Percentiles rank a stretch among this genome's conserved stretches.
phyloP scores from a whole-genome alignment of 2,329 filamentous ascomycete genomes.

The Colletotrichum brevisporum region DNA sequence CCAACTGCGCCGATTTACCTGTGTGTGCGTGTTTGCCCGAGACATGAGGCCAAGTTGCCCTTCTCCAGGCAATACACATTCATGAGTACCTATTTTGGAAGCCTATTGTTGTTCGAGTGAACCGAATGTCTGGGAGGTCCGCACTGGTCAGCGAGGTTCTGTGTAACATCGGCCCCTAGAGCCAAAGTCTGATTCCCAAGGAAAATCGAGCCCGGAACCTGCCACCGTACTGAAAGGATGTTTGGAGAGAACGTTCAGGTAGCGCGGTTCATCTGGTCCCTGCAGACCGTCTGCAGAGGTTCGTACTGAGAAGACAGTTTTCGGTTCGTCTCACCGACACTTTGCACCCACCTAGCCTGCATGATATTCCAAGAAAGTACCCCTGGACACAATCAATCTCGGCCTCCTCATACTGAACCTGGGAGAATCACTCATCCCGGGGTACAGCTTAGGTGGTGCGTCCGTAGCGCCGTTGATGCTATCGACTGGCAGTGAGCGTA shows the following conservation, averaged over 20 bases:
- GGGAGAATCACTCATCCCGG: background rate
- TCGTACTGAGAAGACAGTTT: background rate
- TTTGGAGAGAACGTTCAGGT: background rate
- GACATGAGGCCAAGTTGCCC: background rate
- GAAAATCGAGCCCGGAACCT: background rate
- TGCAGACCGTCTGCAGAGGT: background rate
- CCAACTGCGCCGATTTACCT: background rate
- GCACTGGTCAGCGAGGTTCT: slow-evolving; percentile 10
- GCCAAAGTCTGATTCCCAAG: background rate
- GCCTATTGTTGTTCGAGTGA: background rate
- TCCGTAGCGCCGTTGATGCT: background rate
- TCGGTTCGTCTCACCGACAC: slow-evolving; percentile 31
- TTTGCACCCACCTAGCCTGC: slow-evolving; percentile 25
- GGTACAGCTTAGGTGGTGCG: background rate
- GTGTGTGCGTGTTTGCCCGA: background rate
- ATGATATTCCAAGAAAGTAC: slow-evolving; percentile 12
- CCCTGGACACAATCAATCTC: slow-evolving; percentile 3
- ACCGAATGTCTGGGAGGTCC: background rate
- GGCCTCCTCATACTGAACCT: background rate
- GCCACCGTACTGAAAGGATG: background rate
- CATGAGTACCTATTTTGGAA: background rate
- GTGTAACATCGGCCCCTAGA: background rate
- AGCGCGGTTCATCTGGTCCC: background rate
- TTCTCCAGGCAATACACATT: background rate
- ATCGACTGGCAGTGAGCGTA: background rate